A percentile compares a stretch with the other conserved stretches of the same genome.
phyloP scores from a whole-genome alignment of 1,139 yeast species.

The Hanseniaspora gamundiae region DNA sequence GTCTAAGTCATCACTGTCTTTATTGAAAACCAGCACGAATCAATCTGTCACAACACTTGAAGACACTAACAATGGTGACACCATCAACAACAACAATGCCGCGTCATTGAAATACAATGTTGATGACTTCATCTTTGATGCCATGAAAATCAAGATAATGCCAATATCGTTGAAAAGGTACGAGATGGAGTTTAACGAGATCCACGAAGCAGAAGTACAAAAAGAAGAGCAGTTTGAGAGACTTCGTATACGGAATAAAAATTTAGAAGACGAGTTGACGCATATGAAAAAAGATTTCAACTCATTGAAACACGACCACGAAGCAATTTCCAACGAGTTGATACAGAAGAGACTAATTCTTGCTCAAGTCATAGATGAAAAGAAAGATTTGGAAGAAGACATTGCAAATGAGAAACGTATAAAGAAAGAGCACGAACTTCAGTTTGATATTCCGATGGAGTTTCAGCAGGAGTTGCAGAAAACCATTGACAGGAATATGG shows the following conservation, averaged over 20 bases:
- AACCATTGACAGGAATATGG: conserved; percentile 46
- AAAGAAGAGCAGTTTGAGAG: conserved; percentile 60
- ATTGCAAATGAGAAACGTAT: conserved; percentile 22
- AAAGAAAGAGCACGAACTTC: conserved; percentile 20
- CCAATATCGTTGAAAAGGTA: conserved; percentile 64
- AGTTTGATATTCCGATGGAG: conserved; percentile 26
- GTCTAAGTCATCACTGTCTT: not conserved
- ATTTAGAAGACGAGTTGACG: conserved; percentile 61
- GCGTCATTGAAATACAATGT: conserved; percentile 38
- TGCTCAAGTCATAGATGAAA: conserved; percentile 55
- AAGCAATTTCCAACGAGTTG: conserved; percentile 64
- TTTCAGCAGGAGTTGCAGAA: conserved; percentile 35
- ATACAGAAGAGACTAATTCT: conserved; percentile 49
- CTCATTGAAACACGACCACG: conserved; percentile 66
- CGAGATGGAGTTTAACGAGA: conserved; percentile 61
- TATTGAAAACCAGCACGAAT: not conserved
- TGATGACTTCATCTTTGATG: conserved; percentile 66
- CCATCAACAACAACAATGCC: conserved; percentile 2
- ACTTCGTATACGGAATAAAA: conserved; percentile 54
- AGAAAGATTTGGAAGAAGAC: conserved; percentile 40
- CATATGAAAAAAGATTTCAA: conserved; percentile 62
- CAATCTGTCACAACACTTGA: conserved; percentile 18
- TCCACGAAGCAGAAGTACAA: conserved; percentile 55
- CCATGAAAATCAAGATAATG: conserved; percentile 56
- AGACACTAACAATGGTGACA: conserved; percentile 5